These are phyloP conservation scores for Myxozyma melibiosi DNA, from an alignment of 805 yeast genomes.

Conservation along the genomic window DNA sequence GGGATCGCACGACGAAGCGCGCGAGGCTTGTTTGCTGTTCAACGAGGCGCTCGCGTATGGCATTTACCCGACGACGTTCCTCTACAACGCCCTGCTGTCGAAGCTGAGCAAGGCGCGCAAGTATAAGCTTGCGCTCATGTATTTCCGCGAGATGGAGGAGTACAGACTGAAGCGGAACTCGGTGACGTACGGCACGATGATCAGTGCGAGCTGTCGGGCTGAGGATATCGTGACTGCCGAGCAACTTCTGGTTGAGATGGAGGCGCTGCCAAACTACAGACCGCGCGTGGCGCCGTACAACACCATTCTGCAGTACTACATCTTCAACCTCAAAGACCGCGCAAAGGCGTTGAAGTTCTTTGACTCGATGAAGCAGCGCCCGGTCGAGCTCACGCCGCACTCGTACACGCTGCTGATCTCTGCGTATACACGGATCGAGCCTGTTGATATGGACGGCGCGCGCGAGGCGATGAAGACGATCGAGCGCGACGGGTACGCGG, in stretches of 20 bases:
- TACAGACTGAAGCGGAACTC: conserved; percentile 36
- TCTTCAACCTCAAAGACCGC: conserved; percentile 41
- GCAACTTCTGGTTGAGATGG: conserved; percentile 44
- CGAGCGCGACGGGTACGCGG: conserved; percentile 37
- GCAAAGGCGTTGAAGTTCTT: conserved; percentile 41
- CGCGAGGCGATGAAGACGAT: conserved; percentile 42
- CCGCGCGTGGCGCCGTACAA: conserved; percentile 46
- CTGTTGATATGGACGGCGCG: conserved; percentile 43
- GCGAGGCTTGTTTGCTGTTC: conserved; percentile 40
- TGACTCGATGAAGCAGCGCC: conserved; percentile 35
- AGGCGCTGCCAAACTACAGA: conserved; percentile 37
- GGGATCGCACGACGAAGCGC: conserved; percentile 40
- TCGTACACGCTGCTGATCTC: conserved; percentile 48
- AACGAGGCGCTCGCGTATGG: conserved; percentile 39
- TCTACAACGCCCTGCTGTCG: conserved; percentile 44
- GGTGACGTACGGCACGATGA: conserved; percentile 46
- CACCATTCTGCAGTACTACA: conserved; percentile 45
- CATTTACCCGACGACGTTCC: conserved; percentile 40
- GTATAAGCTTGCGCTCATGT: conserved; percentile 39
- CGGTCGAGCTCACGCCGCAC: conserved; percentile 41
- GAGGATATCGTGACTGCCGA: conserved; percentile 42
- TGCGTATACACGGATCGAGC: conserved; percentile 41
- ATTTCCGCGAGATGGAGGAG: conserved; percentile 41
- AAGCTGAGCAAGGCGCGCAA: conserved; percentile 45
- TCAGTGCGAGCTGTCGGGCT: conserved; percentile 44